Evolutionary conservation across 768 basidiomycete genomes (phyloP).

Genomic region (Boletellus ananas): DNA sequence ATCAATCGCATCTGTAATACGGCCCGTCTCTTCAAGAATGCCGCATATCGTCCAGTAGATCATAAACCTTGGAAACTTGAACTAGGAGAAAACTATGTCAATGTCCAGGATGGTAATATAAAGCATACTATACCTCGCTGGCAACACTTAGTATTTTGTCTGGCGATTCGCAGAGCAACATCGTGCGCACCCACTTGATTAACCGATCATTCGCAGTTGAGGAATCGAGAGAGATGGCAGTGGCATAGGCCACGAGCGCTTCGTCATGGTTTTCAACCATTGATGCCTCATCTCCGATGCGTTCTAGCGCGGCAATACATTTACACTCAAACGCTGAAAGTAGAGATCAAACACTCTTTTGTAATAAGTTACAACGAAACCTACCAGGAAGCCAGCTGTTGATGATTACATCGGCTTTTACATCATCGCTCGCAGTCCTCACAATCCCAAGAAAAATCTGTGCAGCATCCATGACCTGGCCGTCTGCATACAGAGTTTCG

Average conservation of each 20-base stretch:
- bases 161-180: background rate
- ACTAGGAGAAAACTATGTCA: background rate
- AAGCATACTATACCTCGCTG: background rate
- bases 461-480: background rate
- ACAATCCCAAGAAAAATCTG: background rate
- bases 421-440: background rate
- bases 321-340: background rate
- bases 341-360: background rate
- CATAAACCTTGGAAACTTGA: background rate
- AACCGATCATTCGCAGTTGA: background rate
- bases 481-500: background rate
- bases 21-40: background rate
- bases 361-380: background rate
- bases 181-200: background rate
- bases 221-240: background rate
- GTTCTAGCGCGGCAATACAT: background rate
- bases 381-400: background rate
- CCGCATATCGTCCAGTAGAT: background rate
- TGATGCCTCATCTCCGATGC: background rate
- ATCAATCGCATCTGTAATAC: background rate
- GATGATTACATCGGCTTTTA: background rate
- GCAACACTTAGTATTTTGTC: background rate
- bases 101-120: no score
- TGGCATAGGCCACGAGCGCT: background rate
- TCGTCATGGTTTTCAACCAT: background rate